A percentile compares a stretch with the other conserved stretches of the same genome.
Evolutionary conservation across 2,329 filamentous ascomycete species (phyloP).

Genomic region (Microdochium paspali): DNA sequence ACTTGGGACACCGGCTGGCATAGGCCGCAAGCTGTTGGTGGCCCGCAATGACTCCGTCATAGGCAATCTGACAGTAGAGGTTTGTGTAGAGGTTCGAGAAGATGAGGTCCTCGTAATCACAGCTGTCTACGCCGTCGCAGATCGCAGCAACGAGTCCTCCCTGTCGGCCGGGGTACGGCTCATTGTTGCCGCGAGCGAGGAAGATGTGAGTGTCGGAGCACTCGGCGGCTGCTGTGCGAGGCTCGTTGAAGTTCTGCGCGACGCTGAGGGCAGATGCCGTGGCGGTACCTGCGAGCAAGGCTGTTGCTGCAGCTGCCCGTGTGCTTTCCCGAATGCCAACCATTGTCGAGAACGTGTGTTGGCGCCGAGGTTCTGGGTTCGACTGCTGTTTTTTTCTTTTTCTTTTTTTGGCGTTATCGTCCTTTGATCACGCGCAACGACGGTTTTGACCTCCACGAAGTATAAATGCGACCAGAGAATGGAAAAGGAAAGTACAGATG

Average conservation of each 20-base stretch:
- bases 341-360: background rate
- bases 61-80: constrained; percentile 25
- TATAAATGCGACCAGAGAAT: too few relatives aligned
- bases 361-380: too few relatives aligned
- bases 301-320: background rate
- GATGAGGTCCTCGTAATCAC: constrained; percentile 21
- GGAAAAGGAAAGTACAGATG: too few relatives aligned
- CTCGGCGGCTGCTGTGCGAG: constrained; percentile 1
- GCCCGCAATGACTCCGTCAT: constrained; percentile 23
- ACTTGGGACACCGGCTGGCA: constrained; percentile 25
- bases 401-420: too few relatives aligned
- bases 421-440: too few relatives aligned
- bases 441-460: too few relatives aligned
- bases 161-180: constrained; percentile 24
- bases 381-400: too few relatives aligned
- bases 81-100: constrained; percentile 17
- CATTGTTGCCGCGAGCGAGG: constrained; percentile 19
- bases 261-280: background rate
- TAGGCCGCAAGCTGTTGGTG: constrained; percentile 27
- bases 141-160: constrained; percentile 18
- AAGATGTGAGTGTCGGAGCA: constrained; percentile 14
- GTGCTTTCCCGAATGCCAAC: background rate
- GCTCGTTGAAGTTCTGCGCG: background rate
- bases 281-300: background rate
- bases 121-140: constrained; percentile 16